Conservation (phyloP, 108 stramenopile genomes). For the Cylindrotheca fusiformis region DNA sequence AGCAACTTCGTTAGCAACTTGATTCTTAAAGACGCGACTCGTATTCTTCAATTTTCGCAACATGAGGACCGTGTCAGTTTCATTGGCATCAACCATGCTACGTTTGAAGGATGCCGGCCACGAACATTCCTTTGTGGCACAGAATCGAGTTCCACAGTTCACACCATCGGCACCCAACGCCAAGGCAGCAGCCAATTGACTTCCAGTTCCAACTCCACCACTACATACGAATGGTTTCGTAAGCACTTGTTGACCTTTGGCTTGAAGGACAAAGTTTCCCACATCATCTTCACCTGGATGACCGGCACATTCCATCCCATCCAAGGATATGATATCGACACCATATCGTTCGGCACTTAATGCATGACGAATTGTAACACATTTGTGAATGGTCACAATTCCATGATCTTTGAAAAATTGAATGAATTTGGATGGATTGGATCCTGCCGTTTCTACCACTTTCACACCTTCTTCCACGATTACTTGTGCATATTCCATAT, state of each 20-base stretch:
- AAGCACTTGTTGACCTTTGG: slow-evolving; percentile 31
- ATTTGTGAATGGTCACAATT: slow-evolving; percentile 44
- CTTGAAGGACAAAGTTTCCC: slow-evolving; percentile 43
- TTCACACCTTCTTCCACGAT: slow-evolving; percentile 38
- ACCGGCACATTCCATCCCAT: slow-evolving; percentile 51
- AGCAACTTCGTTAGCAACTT: slow-evolving; percentile 24
- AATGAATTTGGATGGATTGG: slow-evolving; percentile 30
- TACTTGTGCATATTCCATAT: slow-evolving; percentile 36
- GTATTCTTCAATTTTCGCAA: slow-evolving; percentile 41
- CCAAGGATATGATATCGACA: slow-evolving; percentile 40
- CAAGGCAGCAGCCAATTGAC: slow-evolving; percentile 57
- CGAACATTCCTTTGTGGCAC: slow-evolving; percentile 61
- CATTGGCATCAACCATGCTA: slow-evolving; percentile 39
- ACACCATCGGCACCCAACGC: slow-evolving; percentile 71
- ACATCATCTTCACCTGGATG: slow-evolving; percentile 55
- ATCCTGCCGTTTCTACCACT: too few species aligned
- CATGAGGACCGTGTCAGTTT: slow-evolving; percentile 40
- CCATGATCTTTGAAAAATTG: slow-evolving; percentile 34
- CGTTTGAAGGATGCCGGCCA: slow-evolving; percentile 40
- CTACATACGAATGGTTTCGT: slow-evolving; percentile 27
- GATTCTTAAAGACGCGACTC: slow-evolving; percentile 39
- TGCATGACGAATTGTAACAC: slow-evolving; percentile 48
- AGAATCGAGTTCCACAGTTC: slow-evolving; percentile 68
- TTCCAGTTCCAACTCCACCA: slow-evolving; percentile 75
- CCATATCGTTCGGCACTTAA: slow-evolving; percentile 32